phyloP scores from a whole-genome alignment of 345 rosid genomes.

The Syzygium grande region DNA sequence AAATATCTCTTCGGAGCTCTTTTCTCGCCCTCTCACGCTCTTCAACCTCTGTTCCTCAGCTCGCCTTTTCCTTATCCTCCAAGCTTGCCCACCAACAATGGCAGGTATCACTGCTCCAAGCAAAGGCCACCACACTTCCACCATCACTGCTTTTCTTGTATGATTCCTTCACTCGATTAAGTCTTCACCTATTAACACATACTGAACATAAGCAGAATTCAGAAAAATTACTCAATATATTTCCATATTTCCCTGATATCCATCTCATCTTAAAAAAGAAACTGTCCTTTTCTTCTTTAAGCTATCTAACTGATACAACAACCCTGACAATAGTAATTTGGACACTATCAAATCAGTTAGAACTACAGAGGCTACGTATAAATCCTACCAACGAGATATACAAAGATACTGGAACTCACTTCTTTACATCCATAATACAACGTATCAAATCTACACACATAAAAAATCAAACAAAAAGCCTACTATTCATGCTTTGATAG shows the following conservation, averaged over 20 bases:
- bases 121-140: constrained; percentile 78
- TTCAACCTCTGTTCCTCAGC: constrained; percentile 67
- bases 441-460: not conserved
- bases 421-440: not conserved
- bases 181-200: not conserved
- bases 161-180: not conserved
- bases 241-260: not conserved
- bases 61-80: constrained; percentile 51
- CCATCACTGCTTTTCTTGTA: constrained; percentile 28
- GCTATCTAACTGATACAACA: not conserved
- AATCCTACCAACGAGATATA: not conserved
- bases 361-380: not conserved
- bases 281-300: not conserved
- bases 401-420: not conserved
- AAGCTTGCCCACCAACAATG: constrained; percentile 57
- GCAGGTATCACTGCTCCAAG: constrained; percentile 72
- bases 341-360: not conserved
- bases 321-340: not conserved
- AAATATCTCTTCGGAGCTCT: constrained; percentile 71
- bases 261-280: not conserved
- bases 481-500: not conserved
- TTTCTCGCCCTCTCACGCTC: constrained; percentile 75
- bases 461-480: not conserved
- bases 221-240: not conserved
- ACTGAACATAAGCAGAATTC: not conserved